These are phyloP conservation scores for Bertia moriformis DNA, from an alignment of 2,329 filamentous ascomycete species.

Conservation along the genomic window DNA sequence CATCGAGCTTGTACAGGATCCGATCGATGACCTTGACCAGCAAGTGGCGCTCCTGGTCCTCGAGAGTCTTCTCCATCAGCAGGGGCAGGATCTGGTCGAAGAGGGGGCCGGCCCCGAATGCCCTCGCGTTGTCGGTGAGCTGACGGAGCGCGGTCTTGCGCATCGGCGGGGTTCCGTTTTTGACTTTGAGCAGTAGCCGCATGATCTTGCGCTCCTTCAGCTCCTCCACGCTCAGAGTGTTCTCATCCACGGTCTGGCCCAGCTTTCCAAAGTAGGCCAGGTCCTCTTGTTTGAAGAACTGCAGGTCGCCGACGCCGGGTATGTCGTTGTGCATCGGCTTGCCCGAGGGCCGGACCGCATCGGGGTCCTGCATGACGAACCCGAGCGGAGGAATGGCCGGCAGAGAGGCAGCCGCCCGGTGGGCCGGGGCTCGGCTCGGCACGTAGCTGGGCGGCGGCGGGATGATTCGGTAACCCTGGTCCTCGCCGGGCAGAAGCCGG, in stretches of 20 bases:
- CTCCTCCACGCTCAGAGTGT: conserved; percentile 80
- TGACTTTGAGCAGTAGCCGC: conserved; percentile 90
- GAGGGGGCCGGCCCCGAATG: conserved; percentile 82
- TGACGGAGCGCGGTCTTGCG: conserved; percentile 94
- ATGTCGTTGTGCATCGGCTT: conserved; percentile 92
- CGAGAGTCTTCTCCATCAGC: conserved; percentile 94
- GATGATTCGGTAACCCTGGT: conserved; percentile 82
- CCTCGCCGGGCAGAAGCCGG: conserved; percentile 72
- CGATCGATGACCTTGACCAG: conserved; percentile 98
- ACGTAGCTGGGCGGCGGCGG: conserved; percentile 85
- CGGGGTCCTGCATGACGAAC: conserved; percentile 96
- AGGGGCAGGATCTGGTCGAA: conserved; percentile 96
- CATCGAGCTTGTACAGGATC: conserved; percentile 95
- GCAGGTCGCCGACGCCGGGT: conserved; percentile 83
- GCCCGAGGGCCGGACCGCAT: conserved; percentile 66
- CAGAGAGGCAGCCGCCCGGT: too few relatives aligned
- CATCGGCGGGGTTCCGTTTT: conserved; percentile 98
- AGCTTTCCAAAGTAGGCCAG: conserved; percentile 98
- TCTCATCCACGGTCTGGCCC: conserved; percentile 85
- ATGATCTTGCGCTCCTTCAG: conserved; percentile 98
- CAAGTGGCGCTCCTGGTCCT: conserved; percentile 94
- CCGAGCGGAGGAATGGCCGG: too few relatives aligned
- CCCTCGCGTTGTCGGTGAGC: conserved; percentile 89
- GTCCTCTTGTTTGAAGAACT: conserved; percentile 97
- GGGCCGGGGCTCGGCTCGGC: conserved; percentile 61